Conservation (phyloP, 495 filamentous ascomycete genomes). For the Neurospora africana region DNA sequence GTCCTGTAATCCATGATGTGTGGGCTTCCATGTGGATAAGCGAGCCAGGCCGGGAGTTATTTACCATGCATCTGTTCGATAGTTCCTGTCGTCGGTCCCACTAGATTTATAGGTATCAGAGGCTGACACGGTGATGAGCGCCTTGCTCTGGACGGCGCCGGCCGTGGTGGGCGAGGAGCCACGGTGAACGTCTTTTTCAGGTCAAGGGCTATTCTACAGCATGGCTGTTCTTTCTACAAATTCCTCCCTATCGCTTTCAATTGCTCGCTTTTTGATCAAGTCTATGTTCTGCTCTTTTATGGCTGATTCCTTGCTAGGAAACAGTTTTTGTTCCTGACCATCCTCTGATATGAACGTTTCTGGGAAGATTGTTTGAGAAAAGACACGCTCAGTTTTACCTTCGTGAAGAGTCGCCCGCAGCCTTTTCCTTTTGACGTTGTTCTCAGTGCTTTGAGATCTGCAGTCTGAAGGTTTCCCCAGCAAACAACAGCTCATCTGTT, state of each 20-base stretch:
- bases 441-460: background rate
- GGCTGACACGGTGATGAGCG: background rate
- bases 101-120: background rate
- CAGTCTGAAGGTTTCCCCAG: background rate
- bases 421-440: background rate
- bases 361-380: background rate
- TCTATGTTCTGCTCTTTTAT: background rate
- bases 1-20: background rate
- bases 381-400: background rate
- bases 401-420: background rate
- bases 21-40: background rate
- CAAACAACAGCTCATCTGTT: background rate
- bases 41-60: background rate
- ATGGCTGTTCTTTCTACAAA: background rate
- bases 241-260: too few relatives aligned
- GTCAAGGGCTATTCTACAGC: background rate
- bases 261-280: too few relatives aligned
- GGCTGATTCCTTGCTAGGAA: background rate
- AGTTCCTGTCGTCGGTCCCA: background rate
- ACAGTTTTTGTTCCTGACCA: too few relatives aligned
- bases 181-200: background rate
- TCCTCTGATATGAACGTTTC: too few relatives aligned
- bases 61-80: background rate
- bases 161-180: background rate
- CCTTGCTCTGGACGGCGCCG: background rate